Evolutionary conservation across 495 filamentous ascomycete species (phyloP), one percentile per base, ranked within the genome.

Genomic region (Pyrenopolyporus hunteri): DNA sequence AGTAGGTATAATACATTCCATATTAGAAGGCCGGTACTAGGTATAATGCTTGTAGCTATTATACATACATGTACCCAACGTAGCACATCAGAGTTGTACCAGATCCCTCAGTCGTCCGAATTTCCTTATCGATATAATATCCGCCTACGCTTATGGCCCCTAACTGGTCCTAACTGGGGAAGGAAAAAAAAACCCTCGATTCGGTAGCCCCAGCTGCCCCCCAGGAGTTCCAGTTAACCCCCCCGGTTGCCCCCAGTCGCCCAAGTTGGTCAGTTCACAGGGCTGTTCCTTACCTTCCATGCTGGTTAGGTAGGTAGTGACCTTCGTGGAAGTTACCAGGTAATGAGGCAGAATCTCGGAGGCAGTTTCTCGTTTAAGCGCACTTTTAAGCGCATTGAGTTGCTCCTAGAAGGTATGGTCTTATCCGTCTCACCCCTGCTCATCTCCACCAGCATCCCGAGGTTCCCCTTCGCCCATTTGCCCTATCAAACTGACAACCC

Each of bases 101-200:
- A 66, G 52, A 66, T 66, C 63, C 63, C 22, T 60, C 57, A 17
- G 39, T 57, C 14, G 28, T 58, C 60, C 47, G 54, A 64, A 47
- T 22, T 58, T 19, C 42, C 54, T 64, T 64, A 64, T 64, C 60
- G 60, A 64, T 64, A 57, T 25, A 49, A 28, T 40, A 17, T 3
- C 45, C 40, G 47, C 6, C 20, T 22, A 43, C 13, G 39, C 5
- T 29, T 14, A 37, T 25, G 33, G 19, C 16, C 28, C 26, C 33
- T 19, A 35, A 39, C 31, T 54, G 50, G 37, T 23, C 49, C 47
- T 43, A 61, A 61, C 43, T 56, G n/a, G n/a, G n/a, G n/a, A n/a
- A n/a, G n/a, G n/a, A n/a, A n/a, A n/a, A n/a, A n/a, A n/a, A n/a
- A n/a, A n/a, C n/a, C n/a, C n/a, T n/a, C n/a, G n/a, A n/a, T n/a